Evolutionary conservation across 805 yeast genomes (phyloP), one percentile per base, ranked within the genome.

Genomic region (Wickerhamiella sorbophila): DNA sequence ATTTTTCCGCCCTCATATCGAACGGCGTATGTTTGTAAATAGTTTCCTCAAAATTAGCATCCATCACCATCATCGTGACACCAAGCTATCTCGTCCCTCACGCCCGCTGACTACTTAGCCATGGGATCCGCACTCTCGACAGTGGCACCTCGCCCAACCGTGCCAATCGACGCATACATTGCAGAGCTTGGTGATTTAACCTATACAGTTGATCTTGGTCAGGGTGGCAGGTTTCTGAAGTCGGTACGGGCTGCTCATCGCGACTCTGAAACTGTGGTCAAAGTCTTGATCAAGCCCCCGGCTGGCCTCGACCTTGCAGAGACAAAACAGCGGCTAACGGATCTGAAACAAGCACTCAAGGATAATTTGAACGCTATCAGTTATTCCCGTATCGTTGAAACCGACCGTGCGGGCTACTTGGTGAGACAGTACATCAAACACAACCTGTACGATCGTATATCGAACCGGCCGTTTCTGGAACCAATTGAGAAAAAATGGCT

Each of bases 111-210:
- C 29, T 24, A 24, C 29, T 15, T 4, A 21, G 19, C 10, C 4
- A 86, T 87, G 96, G 96, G 95, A 14, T 84, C 83, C 12, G 82
- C 81, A 56, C 64, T 88, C 46, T 87, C 96, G 1, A 66, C 83
- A 27, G 63, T 85, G 57, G 83, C 95, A 8, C 95, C 95, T 10
- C 77, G 94, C 2, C 86, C 94, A 3, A 83, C 95, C 1, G 83
- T 88, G 52, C 95, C 94, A 5, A 70, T 86, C 2, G 85, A 88
- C 18, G 87, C 96, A 1, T 88, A 87, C 51, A 73, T 88, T 22
- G 86, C 86, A 53, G 84, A 82, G 34, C 66, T 88, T 9, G 76
- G 75, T 19, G 75, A 77, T 46, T 68, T 81, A 32, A 88, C 83
- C 52, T 88, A 84, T 56, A 68, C 79, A 1, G 74, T 77, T 41